Base-by-base conservation (phyloP, 139 green algal species). In the Deuterostichococcus epilithicus region DNA sequence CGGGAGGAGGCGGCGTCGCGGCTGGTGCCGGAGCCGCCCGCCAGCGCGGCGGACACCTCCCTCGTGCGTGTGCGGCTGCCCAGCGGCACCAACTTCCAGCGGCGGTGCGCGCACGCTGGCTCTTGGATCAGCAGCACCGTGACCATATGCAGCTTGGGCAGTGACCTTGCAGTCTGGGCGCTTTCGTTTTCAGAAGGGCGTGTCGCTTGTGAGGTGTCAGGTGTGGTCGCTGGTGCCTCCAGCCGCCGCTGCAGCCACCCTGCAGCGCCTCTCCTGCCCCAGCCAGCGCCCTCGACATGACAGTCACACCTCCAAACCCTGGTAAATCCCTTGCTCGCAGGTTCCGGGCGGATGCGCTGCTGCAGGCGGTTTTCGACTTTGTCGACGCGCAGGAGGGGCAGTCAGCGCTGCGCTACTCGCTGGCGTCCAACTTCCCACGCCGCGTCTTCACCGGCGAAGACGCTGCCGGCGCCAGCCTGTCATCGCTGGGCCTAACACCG, bases 371-470 rank as follows among this genome's bases (percentile, higher is more conserved):
- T 25, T 90, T 90, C 72, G 87, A 94, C 75, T 96, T 83, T 75
- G 88, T 93, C 2, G 88, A 94, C 78, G 87, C 80, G 0, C 76
- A 94, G 67, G 88, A 94, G 38, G 78, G 76, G 1, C 72, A 73
- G 1, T 13, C 10, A 23, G 52, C 52, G 18, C 18, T 20, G 18
- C 70, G 70, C 6, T 94, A 91, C 82, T 87, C 52, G 70, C 76
- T 95, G 80, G 91, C 91, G 30, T 86, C 78, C 63, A 90, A 76
- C 68, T 95, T 91, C 81, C 92, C 92, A 0, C 83, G 87, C 34
- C 73, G 77, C 33, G 83, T 90, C 28, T 91, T 89, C 71, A 68
- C 25, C 4, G 36, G 8, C 30, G 37, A 20, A 2, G 52, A 38
- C 22, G 39, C 28, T 36, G 67, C 59, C 36, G 34, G 13, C 5